Conservation (phyloP, 116 monocot species). For the Zostera marina region DNA sequence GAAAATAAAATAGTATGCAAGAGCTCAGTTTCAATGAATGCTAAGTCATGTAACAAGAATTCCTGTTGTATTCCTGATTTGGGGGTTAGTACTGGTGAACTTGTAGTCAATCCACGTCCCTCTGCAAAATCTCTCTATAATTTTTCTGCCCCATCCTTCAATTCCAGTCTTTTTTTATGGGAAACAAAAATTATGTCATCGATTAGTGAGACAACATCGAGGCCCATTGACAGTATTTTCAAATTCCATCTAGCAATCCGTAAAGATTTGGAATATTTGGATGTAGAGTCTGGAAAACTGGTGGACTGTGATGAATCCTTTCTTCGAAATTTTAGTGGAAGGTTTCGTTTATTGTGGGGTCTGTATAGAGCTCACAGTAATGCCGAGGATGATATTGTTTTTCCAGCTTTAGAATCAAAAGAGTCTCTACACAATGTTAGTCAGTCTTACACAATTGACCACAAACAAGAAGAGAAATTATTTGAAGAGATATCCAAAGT, state of each 20-base stretch:
- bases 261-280: conserved; percentile 93
- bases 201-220: conserved; percentile 21
- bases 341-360: conserved; percentile 93
- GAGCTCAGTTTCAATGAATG: conserved; percentile 6
- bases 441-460: conserved; percentile 95
- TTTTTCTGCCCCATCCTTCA: conserved; percentile 70
- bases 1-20: conserved; percentile 6
- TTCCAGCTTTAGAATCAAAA: conserved; percentile 97
- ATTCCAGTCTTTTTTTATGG: conserved; percentile 81
- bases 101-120: conserved; percentile 35
- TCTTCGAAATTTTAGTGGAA: conserved; percentile 81
- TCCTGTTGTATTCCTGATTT: conserved; percentile 65
- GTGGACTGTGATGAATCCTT: conserved; percentile 57
- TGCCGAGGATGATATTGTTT: conserved; percentile 99
- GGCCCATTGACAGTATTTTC: conserved; percentile 97
- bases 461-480: conserved; percentile 93
- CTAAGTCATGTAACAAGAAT: conserved; percentile 12
- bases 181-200: conserved; percentile 56
- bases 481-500: conserved; percentile 76
- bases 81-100: conserved; percentile 46
- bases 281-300: conserved; percentile 92
- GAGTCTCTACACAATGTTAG: conserved; percentile 98
- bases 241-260: conserved; percentile 95
- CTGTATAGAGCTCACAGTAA: conserved; percentile 97
- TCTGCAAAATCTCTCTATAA: conserved; percentile 55